These are phyloP conservation scores for Diaporthe destruens DNA, from an alignment of 2,329 filamentous ascomycete species.

Conservation along the genomic window DNA sequence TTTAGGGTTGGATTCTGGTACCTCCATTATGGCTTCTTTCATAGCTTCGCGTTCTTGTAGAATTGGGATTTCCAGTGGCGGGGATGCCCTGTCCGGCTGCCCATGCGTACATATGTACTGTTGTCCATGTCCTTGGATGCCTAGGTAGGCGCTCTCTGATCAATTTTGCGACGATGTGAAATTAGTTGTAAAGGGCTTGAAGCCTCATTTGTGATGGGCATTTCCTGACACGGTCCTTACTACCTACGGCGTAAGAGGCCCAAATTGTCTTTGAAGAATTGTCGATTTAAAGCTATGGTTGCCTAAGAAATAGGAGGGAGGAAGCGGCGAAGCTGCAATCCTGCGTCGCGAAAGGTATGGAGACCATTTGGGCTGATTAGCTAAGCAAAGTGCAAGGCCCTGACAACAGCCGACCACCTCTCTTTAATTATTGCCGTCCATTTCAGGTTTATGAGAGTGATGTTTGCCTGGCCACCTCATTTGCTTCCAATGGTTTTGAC, in stretches of 20 bases:
- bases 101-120: background rate
- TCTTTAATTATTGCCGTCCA: background rate
- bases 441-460: background rate
- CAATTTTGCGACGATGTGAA: background rate
- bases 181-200: background rate
- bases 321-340: too few relatives aligned
- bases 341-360: too few relatives aligned
- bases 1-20: background rate
- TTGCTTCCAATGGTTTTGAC: background rate
- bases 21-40: background rate
- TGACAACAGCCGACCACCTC: background rate
- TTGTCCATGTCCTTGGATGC: background rate
- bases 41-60: background rate
- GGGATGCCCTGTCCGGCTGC: background rate
- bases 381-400: too few relatives aligned
- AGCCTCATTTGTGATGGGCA: background rate
- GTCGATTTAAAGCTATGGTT: too few relatives aligned
- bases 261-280: too few relatives aligned
- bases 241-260: too few relatives aligned
- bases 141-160: background rate
- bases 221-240: too few relatives aligned
- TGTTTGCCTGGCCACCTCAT: background rate
- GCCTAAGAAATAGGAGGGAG: too few relatives aligned
- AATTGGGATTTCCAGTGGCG: background rate
- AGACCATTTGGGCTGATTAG: too few relatives aligned